Base-by-base conservation (phyloP, 495 filamentous ascomycete species). In the Aspergillus sclerotioniger region DNA sequence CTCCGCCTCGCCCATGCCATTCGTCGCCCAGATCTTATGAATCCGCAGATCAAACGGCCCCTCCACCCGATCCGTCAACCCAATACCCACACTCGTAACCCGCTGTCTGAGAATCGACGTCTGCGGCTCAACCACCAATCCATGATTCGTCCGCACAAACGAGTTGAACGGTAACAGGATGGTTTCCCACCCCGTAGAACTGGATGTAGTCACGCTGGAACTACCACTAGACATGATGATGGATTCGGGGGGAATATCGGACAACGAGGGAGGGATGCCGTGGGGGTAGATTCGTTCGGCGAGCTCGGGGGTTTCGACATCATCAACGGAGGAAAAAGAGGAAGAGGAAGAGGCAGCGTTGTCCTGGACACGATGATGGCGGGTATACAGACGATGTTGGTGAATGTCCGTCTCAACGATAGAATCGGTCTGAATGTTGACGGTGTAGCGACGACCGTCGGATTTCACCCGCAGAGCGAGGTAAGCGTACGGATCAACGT, bases 341-440 rank as follows among this genome's bases (percentile, higher is more conserved):
- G 56, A 49, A 8, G 49, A 28, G n/a, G n/a, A n/a, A n/a, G n/a
- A n/a, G n/a, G n/a, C n/a, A n/a, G n/a, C n/a, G n/a, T n/a, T 1
- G 15, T 61, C 33, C 46, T 60, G 62, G 12, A 76, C 60, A 20
- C 71, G 74, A 60, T 80, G 77, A 51, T 84, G 84, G 68, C 85
- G 87, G 16, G 88, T 83, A 71, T 95, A 96, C 13, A 98, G 68
- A 58, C 95, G 80, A 71, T 98, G 95, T 73, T 98, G 94, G 72
- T 97, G 95, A 57, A 98, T 79, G 73, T 98, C 94, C 3, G 92
- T 93, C 33, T 91, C 86, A 47, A 96, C 88, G 53, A 98, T 84
- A 1, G 88, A 88, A 59, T 98, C 94, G 9, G 91, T 96, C 78
- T 97, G 95, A 37, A 98, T 76, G 71, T 98, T 98, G 50, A 98